Evolutionary conservation across 2,329 filamentous ascomycete species (phyloP).

Genomic region (Cladorrhinum sp.): DNA sequence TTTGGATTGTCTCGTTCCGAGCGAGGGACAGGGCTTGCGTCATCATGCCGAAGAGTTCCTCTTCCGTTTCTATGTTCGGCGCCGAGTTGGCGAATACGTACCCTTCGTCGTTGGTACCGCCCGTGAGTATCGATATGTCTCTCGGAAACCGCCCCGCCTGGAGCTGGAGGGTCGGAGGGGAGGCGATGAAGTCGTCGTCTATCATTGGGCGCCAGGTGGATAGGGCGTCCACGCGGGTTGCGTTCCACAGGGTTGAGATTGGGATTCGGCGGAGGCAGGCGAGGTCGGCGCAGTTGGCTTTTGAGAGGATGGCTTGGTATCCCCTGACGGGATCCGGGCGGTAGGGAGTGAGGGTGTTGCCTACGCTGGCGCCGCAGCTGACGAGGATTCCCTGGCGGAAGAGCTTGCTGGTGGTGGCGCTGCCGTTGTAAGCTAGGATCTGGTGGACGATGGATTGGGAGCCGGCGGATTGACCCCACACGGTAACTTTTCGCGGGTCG

Average conservation of each 20-base stretch:
- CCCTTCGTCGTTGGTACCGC: constrained; percentile 36
- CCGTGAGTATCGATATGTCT: constrained; percentile 36
- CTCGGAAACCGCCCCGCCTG: constrained; percentile 32
- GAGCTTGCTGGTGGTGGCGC: constrained; percentile 43
- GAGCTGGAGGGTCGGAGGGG: constrained; percentile 33
- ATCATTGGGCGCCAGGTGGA: constrained; percentile 28
- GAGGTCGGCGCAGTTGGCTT: constrained; percentile 31
- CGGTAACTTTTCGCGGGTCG: constrained; percentile 36
- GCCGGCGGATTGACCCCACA: constrained; percentile 44
- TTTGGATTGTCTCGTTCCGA: constrained; percentile 10
- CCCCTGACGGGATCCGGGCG: constrained; percentile 21
- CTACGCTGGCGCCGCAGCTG: constrained; percentile 20
- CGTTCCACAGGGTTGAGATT: constrained; percentile 30
- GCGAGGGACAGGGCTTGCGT: constrained; percentile 10
- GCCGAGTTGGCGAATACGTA: neutral
- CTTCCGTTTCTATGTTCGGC: constrained; percentile 21
- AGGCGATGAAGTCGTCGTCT: constrained; percentile 37
- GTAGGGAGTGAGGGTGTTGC: constrained; percentile 13
- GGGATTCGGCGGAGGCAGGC: constrained; percentile 30
- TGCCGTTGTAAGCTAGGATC: constrained; percentile 34
- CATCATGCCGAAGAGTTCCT: neutral
- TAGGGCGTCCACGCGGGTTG: constrained; percentile 17
- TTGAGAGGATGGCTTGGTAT: constrained; percentile 20
- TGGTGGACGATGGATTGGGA: constrained; percentile 33
- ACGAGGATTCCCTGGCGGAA: constrained; percentile 33